These are phyloP conservation scores for Pyrenochaeta sp. DNA, from an alignment of 2,329 filamentous ascomycete species.

Conservation along the genomic window DNA sequence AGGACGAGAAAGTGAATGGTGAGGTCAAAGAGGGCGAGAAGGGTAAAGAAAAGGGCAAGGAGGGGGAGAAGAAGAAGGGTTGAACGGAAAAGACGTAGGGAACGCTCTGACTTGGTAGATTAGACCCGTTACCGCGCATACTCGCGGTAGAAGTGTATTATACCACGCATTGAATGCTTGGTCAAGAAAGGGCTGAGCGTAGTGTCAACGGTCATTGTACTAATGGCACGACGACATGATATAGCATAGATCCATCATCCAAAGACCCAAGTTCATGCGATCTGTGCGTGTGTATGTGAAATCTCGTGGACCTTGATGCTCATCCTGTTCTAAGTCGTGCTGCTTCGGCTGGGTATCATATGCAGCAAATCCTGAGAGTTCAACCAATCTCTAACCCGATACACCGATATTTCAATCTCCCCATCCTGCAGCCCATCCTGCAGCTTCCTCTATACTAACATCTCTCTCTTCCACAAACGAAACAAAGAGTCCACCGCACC, in stretches of 20 bases:
- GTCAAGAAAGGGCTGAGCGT: constrained; percentile 2
- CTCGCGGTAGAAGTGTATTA: constrained; percentile 31
- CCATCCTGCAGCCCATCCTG: constrained; percentile 67
- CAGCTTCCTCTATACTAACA: constrained; percentile 72
- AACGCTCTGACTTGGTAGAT: constrained; percentile 5
- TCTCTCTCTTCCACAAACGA: constrained; percentile 63
- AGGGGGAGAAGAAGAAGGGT: constrained; percentile 67
- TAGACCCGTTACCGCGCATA: not conserved
- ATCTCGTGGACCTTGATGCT: not conserved
- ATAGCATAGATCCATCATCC: not conserved
- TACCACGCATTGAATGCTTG: constrained; percentile 23
- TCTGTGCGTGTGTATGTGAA: constrained; percentile 2
- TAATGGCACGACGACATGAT: not conserved
- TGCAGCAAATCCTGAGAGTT: constrained; percentile 9
- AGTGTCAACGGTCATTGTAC: not conserved
- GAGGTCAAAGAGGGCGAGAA: constrained; percentile 61
- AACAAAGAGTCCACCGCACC: constrained; percentile 67
- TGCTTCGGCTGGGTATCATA: constrained; percentile 33
- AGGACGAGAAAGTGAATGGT: constrained; percentile 63
- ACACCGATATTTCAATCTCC: constrained; percentile 31
- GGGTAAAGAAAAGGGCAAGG: constrained; percentile 65
- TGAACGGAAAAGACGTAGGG: constrained; percentile 45
- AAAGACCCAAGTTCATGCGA: not conserved
- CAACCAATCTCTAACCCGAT: not conserved
- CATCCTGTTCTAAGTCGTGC: constrained; percentile 20